Percentiles rank a stretch among this genome's conserved stretches.
Conservation (phyloP, 192 early-diverging fungal genomes). For the Coemansia sp. region DNA sequence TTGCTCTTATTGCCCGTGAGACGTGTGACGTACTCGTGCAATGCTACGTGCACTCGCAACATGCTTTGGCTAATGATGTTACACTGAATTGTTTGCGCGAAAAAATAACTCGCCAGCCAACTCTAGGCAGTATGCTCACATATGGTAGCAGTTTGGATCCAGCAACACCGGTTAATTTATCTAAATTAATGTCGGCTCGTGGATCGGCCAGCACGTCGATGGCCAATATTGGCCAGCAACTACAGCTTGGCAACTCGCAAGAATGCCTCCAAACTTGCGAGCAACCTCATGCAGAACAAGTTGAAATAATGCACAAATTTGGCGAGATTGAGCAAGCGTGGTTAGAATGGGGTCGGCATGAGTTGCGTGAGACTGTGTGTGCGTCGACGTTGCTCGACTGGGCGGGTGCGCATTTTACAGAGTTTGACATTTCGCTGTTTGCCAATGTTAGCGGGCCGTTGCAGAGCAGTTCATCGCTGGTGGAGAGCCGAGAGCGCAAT, state of each 20-base stretch:
- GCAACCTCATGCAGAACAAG: no score
- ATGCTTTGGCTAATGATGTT: constrained; percentile 21
- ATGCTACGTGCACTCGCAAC: constrained; percentile 47
- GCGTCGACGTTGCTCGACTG: constrained; percentile 49
- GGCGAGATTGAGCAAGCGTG: constrained; percentile 34
- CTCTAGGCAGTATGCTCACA: neutral
- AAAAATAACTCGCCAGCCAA: neutral
- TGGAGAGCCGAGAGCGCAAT: constrained; percentile 42
- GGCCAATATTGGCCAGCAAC: neutral
- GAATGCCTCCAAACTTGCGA: no score
- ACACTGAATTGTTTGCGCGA: neutral
- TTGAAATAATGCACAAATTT: constrained; percentile 6
- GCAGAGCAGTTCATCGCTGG: constrained; percentile 43
- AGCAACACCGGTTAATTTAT: neutral
- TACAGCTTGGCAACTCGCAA: no score
- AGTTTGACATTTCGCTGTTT: constrained; percentile 36
- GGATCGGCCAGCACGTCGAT: neutral
- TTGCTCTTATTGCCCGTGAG: constrained; percentile 63
- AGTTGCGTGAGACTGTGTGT: constrained; percentile 40
- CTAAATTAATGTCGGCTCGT: neutral
- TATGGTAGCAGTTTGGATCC: neutral
- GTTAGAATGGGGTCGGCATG: constrained; percentile 41
- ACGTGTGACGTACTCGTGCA: constrained; percentile 69
- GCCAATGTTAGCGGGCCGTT: constrained; percentile 40
- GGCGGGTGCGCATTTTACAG: constrained; percentile 51